Conservation (phyloP, 1,284 basidiomycete genomes). For the Trichosporon coremiiforme region DNA sequence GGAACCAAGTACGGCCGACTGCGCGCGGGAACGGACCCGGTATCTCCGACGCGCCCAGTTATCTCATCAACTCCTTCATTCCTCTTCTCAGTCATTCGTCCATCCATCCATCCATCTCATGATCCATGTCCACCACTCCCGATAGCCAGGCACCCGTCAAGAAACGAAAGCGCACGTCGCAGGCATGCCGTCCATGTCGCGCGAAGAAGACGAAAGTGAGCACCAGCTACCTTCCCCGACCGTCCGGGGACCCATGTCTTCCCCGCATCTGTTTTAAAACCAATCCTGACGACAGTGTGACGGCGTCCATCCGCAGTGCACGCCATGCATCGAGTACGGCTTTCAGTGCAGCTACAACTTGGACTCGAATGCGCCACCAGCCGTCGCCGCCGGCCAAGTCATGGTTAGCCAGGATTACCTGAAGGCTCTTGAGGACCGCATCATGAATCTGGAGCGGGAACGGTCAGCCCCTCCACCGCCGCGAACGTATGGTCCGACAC, state of each 20-base stretch:
- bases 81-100: background rate
- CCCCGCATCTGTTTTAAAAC: background rate
- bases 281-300: conserved; percentile 28
- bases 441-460: conserved; percentile 16
- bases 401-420: conserved; percentile 26
- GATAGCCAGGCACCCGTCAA: conserved; percentile 5
- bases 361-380: conserved; percentile 26
- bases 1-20: background rate
- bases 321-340: conserved; percentile 27
- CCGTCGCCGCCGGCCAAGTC: conserved; percentile 20
- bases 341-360: conserved; percentile 29
- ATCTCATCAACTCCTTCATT: background rate
- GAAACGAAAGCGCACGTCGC: conserved; percentile 31
- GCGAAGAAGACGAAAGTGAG: conserved; percentile 32
- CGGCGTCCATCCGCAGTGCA: conserved; percentile 30
- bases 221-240: background rate
- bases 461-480: background rate
- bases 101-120: conserved; percentile 1
- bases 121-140: background rate
- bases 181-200: conserved; percentile 32
- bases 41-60: background rate
- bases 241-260: background rate
- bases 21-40: background rate
- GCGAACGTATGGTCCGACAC: background rate
- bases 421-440: conserved; percentile 22